Evolutionary conservation across 768 basidiomycete species (phyloP).

Genomic region (Tulasnella sp.): DNA sequence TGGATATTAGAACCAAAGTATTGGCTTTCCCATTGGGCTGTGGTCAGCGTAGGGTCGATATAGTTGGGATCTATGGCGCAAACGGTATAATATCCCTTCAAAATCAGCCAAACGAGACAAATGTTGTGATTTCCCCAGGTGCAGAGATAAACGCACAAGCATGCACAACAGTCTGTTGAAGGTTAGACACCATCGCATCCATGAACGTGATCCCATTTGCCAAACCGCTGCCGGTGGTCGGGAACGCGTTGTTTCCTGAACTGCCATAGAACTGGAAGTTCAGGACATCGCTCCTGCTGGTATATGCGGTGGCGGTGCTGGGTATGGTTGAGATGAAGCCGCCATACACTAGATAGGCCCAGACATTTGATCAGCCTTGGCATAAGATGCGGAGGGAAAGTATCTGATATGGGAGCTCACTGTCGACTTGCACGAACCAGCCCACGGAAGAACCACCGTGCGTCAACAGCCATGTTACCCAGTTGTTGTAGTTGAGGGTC

Average conservation of each 20-base stretch:
- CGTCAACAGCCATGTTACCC: too few species aligned
- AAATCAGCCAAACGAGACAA: too few species aligned
- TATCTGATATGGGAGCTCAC: background rate
- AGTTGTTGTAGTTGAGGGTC: too few species aligned
- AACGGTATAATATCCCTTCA: background rate
- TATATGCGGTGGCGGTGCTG: constrained; percentile 35
- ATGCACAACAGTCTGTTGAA: constrained; percentile 14
- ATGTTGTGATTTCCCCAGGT: background rate
- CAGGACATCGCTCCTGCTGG: constrained; percentile 34
- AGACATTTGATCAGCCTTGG: background rate
- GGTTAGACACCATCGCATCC: constrained; percentile 28
- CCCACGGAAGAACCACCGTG: background rate
- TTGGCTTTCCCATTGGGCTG: constrained; percentile 25
- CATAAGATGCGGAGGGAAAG: too few species aligned
- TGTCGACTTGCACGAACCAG: background rate
- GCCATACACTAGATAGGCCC: constrained; percentile 18
- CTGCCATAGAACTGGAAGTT: constrained; percentile 43
- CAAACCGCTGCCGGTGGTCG: constrained; percentile 33
- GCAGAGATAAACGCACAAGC: constrained; percentile 13
- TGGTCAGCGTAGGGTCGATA: constrained; percentile 31
- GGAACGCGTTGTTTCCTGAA: constrained; percentile 21
- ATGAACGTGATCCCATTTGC: constrained; percentile 35
- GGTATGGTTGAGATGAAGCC: constrained; percentile 37
- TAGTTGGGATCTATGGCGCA: constrained; percentile 34
- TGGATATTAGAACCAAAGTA: constrained; percentile 3